phyloP scores from a whole-genome alignment of 805 yeast species.

The Jamesozyma lodderae region DNA sequence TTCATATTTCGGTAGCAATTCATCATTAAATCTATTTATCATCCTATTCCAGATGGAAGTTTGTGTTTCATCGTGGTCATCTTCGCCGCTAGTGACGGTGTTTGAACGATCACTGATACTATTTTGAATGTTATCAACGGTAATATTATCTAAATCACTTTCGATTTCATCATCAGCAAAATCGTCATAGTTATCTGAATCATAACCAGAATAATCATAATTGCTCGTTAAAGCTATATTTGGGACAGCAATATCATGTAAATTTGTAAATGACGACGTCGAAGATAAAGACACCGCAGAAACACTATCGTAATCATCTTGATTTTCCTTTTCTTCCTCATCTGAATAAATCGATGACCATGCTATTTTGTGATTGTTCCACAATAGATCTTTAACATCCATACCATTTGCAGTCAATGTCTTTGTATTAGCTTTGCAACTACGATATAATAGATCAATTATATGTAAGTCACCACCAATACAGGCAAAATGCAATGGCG shows the following conservation, averaged over 20 bases:
- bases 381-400: conserved; percentile 27
- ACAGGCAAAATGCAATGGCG: conserved; percentile 82
- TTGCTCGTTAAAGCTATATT: background rate
- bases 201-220: background rate
- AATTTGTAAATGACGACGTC: background rate
- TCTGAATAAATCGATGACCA: conserved; percentile 27
- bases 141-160: background rate
- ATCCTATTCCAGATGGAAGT: conserved; percentile 29
- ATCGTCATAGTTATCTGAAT: background rate
- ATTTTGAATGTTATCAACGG: no score
- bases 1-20: conserved; percentile 52
- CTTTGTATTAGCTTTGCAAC: conserved; percentile 52
- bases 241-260: background rate
- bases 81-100: background rate
- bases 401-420: conserved; percentile 45
- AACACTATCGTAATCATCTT: conserved; percentile 14
- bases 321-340: conserved; percentile 14
- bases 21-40: conserved; percentile 31
- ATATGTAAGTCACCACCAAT: conserved; percentile 62
- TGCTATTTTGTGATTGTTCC: conserved; percentile 29
- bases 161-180: conserved; percentile 3
- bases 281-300: background rate
- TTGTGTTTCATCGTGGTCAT: background rate
- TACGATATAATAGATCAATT: conserved; percentile 46
- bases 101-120: no score